Conservation (phyloP, 1,284 basidiomycete genomes). For the Ceratobasidium theobromae region DNA sequence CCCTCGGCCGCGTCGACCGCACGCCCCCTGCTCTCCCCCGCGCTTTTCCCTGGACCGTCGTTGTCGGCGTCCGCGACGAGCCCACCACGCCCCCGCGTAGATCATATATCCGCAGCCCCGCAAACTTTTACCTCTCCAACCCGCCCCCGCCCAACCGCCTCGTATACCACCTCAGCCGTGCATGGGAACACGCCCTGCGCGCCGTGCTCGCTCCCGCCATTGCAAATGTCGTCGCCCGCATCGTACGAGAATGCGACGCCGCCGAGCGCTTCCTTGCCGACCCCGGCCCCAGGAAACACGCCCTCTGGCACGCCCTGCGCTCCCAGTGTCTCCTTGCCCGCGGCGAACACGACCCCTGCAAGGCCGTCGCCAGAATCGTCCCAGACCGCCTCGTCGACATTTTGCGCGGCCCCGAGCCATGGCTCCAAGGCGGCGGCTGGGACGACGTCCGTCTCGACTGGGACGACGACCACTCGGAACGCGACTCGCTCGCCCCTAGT, state of each 20-base stretch:
- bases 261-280: background rate
- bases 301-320: background rate
- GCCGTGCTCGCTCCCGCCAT: background rate
- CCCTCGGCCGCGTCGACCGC: background rate
- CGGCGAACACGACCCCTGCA: constrained; percentile 12
- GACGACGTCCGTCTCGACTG: background rate
- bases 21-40: constrained; percentile 12
- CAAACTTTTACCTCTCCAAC: constrained; percentile 23
- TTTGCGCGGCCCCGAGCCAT: constrained; percentile 5
- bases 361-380: background rate
- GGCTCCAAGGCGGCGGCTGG: constrained; percentile 17
- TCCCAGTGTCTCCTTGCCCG: background rate
- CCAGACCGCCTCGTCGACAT: constrained; percentile 1
- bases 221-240: background rate
- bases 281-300: background rate
- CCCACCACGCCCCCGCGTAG: background rate
- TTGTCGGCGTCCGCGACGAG: background rate
- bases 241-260: constrained; percentile 8
- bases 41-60: background rate
- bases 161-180: background rate
- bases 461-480: background rate
- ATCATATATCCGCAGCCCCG: background rate
- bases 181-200: constrained; percentile 8
- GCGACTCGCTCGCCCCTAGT: background rate
- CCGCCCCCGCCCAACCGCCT: constrained; percentile 7